Evolutionary conservation across 2,329 filamentous ascomycete genomes (phyloP).

Genomic region (Neopestalotiopsis sp.): DNA sequence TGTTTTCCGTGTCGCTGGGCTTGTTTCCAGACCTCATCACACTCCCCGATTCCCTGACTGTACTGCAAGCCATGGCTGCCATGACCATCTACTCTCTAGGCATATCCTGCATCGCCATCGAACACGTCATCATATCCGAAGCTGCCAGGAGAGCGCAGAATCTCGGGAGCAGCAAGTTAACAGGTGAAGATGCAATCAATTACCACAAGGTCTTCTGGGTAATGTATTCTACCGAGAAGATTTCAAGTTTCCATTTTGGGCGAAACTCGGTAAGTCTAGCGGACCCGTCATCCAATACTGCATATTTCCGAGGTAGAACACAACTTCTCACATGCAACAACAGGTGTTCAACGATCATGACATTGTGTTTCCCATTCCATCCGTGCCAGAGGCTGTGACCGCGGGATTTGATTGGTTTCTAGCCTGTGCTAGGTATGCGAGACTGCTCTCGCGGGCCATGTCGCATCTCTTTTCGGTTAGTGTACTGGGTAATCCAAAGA

Average conservation of each 20-base stretch:
- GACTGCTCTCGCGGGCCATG: conserved; percentile 34
- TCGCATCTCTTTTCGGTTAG: conserved; percentile 36
- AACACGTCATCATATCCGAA: conserved; percentile 37
- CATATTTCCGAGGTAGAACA: too few relatives aligned
- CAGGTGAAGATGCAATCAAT: conserved; percentile 17
- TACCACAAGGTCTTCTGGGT: conserved; percentile 33
- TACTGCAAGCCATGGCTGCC: conserved; percentile 37
- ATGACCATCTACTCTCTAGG: conserved; percentile 35
- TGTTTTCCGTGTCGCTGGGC: conserved; percentile 42
- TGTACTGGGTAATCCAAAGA: conserved; percentile 28
- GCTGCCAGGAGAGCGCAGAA: conserved; percentile 36
- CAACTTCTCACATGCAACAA: not conserved
- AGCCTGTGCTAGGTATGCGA: conserved; percentile 29
- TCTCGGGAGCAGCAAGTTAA: conserved; percentile 27
- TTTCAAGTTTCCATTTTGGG: conserved; percentile 30
- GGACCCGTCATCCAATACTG: too few relatives aligned
- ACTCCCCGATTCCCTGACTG: conserved; percentile 34
- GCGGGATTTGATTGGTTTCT: conserved; percentile 34
- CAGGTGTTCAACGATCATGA: conserved; percentile 38
- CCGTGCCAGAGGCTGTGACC: conserved; percentile 26
- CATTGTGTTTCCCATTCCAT: conserved; percentile 35
- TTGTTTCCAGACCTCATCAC: conserved; percentile 39
- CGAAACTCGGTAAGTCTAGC: conserved; percentile 32
- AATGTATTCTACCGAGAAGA: conserved; percentile 26
- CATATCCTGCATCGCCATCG: conserved; percentile 35